Evolutionary conservation across 1,139 yeast species (phyloP), one percentile per base, ranked within the genome.

Genomic region (Eremothecium sinecaudum): DNA sequence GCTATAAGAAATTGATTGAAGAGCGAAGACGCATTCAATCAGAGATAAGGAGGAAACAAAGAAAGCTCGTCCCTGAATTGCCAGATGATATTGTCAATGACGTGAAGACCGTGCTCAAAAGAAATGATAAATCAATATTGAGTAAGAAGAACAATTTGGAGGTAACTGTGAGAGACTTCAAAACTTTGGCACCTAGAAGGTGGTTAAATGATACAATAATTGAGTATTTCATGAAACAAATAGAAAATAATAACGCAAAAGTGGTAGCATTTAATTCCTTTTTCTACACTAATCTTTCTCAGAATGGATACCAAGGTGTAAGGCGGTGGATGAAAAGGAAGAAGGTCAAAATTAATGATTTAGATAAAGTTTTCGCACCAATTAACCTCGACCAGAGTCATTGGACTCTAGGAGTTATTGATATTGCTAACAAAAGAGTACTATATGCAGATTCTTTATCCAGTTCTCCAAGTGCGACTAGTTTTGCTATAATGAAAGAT

Each of bases 181-280:
- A 68, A 34, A 86, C 96, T 0, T 62, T 90, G 23, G 62, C 69
- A 6, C 83, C 79, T 37, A 68, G 79, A 1, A 62, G 67, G 31
- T 90, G 99, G 99, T 68, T 90, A 26, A 90, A 90, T 53, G 98
- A 92, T 57, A 83, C 79, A 35, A 69, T 90, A 3, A 86, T 90
- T 38, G 98, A 90, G 54, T 79, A 76, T 49, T 87, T 80, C 53
- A 63, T 86, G 50, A 71, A 72, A 42, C 55, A 79, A 42, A 64
- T 86, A 6, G 72, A 59, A 23, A 41, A 47, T 2, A 45, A 44
- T 1, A 44, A 31, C 20, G 44, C 37, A 3, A 56, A 62, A 20
- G 63, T 72, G 3, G 83, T 76, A 51, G 76, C 79, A 2, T 86
- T 93, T 68, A 79, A 93, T 9, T 82, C 98, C 1, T 94, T 81